Evolutionary conservation across 768 basidiomycete genomes (phyloP).

Genomic region (Collybiopsis luxurians): DNA sequence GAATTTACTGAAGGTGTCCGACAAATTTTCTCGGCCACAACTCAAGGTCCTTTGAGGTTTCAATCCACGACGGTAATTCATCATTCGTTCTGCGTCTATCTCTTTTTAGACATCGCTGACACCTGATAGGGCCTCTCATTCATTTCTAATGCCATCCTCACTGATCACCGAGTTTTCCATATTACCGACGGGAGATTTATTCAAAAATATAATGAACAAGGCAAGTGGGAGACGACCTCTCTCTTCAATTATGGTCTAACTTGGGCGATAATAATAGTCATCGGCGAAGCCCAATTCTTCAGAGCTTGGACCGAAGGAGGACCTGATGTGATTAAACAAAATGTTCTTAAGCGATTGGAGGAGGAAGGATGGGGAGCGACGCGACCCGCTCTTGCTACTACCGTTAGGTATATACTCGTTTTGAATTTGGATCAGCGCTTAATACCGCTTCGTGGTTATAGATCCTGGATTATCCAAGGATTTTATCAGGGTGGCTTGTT

Average conservation of each 20-base stretch:
- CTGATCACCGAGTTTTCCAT: background rate
- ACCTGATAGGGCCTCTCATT: background rate
- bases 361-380: slow-evolving; percentile 13
- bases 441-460: background rate
- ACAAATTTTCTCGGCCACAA: background rate
- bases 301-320: slow-evolving; percentile 6
- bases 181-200: background rate
- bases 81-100: background rate
- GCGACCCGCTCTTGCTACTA: slow-evolving; percentile 13
- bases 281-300: background rate
- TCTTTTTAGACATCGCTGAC: background rate
- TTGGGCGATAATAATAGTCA: too few relatives aligned
- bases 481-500: background rate
- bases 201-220: background rate
- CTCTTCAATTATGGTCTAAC: background rate
- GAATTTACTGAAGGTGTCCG: background rate
- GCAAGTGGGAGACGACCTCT: background rate
- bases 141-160: background rate
- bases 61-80: background rate
- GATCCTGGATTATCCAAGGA: slow-evolving; percentile 2
- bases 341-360: slow-evolving; percentile 10
- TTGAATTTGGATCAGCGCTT: background rate
- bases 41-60: background rate
- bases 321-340: slow-evolving; percentile 8
- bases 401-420: slow-evolving; percentile 14